Percentiles rank a stretch among this genome's conserved stretches.
Conservation (phyloP, 208 protist genomes). For the Acanthamoeba sp. region DNA sequence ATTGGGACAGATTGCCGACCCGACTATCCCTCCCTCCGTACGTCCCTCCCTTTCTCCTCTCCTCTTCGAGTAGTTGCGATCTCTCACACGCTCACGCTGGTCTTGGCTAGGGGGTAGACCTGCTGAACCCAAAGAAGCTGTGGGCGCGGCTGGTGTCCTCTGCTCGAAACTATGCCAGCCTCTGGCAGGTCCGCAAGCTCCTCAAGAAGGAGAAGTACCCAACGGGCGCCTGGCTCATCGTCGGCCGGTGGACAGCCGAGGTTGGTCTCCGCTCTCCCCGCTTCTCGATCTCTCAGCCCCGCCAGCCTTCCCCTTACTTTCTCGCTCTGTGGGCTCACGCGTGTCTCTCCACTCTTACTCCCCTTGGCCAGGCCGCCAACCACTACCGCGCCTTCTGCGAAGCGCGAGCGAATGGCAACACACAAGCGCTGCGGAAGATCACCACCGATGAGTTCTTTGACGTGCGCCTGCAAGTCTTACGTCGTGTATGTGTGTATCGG, state of each 20-base stretch:
- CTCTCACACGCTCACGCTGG: too few relatives aligned
- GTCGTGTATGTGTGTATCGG: too few relatives aligned
- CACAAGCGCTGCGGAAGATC: neutral
- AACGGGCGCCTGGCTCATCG: neutral
- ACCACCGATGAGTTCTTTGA: constrained; percentile 6
- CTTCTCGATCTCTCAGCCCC: too few relatives aligned
- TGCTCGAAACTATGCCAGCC: neutral
- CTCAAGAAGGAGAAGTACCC: constrained; percentile 31
- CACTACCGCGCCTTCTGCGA: constrained; percentile 1
- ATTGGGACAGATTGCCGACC: neutral
- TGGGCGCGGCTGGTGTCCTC: neutral
- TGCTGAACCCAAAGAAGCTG: neutral
- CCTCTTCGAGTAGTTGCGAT: too few relatives aligned
- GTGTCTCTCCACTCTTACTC: too few relatives aligned
- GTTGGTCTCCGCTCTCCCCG: too few relatives aligned
- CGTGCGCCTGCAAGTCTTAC: neutral
- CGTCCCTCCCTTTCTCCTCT: neutral
- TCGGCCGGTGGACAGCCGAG: neutral
- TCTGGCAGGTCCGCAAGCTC: constrained; percentile 12
- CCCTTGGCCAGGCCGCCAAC: too few relatives aligned
- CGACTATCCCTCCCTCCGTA: neutral
- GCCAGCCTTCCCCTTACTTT: too few relatives aligned
- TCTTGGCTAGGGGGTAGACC: neutral
- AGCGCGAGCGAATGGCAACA: neutral
- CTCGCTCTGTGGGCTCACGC: too few relatives aligned